Conservation (phyloP, 2,329 filamentous ascomycete species). For the Colletotrichum orbiculare region DNA sequence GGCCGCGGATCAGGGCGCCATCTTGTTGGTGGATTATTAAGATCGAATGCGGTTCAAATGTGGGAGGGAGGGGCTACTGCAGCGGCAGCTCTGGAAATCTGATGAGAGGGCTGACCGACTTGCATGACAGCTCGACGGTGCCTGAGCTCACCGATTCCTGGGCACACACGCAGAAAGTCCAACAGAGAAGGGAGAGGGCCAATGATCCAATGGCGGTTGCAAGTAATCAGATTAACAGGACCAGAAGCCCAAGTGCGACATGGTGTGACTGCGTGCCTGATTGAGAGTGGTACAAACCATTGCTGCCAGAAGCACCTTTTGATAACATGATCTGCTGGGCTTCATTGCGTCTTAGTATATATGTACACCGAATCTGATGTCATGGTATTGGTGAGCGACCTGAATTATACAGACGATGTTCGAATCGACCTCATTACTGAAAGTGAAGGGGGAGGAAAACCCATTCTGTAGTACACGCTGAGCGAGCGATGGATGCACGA, state of each 20-base stretch:
- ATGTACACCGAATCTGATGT: background rate
- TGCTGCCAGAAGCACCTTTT: conserved; percentile 1
- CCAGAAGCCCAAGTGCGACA: conserved; percentile 13
- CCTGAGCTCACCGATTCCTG: conserved; percentile 30
- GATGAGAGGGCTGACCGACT: conserved; percentile 1
- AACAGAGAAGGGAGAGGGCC: conserved; percentile 1
- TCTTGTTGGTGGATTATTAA: conserved; percentile 31
- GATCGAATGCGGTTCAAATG: background rate
- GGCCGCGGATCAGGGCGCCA: conserved; percentile 12
- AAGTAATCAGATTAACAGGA: conserved; percentile 20
- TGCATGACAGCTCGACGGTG: conserved; percentile 20
- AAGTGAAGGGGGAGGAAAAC: too few relatives aligned
- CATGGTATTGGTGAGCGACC: too few relatives aligned
- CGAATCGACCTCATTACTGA: too few relatives aligned
- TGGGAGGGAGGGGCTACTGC: conserved; percentile 3
- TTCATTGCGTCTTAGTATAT: background rate
- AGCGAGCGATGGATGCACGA: too few relatives aligned
- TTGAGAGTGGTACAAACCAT: too few relatives aligned
- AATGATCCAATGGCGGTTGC: conserved; percentile 24
- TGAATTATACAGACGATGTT: too few relatives aligned
- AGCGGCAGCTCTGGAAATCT: conserved; percentile 18
- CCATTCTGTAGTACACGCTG: too few relatives aligned
- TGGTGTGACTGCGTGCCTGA: conserved; percentile 11
- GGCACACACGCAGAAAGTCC: conserved; percentile 27
- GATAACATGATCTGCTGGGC: conserved; percentile 2